A percentile compares a stretch with the other conserved stretches of the same genome.
Evolutionary conservation across 176 grass and related monocot species (phyloP).

Genomic region (Triticum monococcum): DNA sequence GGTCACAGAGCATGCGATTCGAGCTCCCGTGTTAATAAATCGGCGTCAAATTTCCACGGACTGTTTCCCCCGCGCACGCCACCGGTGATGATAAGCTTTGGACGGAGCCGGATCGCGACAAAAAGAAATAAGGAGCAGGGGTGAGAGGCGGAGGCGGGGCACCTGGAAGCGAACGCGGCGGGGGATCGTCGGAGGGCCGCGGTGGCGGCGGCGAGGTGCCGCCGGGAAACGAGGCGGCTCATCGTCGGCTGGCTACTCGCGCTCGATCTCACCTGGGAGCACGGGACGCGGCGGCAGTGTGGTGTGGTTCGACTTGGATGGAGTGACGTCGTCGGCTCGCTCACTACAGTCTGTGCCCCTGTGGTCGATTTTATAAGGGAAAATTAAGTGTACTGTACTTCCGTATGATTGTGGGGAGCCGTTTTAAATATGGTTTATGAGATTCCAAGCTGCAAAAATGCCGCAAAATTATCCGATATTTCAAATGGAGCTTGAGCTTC

Average conservation of each 20-base stretch:
- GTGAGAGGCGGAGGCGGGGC: neutral
- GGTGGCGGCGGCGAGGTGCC: constrained; percentile 27
- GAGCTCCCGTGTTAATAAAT: neutral
- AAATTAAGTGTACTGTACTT: neutral
- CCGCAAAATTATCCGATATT: too few relatives aligned
- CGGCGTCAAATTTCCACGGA: neutral
- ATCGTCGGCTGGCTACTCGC: constrained; percentile 15
- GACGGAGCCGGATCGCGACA: neutral
- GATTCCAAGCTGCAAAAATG: too few relatives aligned
- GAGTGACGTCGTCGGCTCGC: constrained; percentile 20
- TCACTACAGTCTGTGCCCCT: neutral
- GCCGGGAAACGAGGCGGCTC: constrained; percentile 43
- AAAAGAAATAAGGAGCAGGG: neutral
- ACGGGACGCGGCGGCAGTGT: neutral
- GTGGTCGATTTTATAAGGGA: neutral
- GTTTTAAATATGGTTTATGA: neutral
- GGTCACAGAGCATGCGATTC: neutral
- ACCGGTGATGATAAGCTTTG: neutral
- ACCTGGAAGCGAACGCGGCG: constrained; percentile 37
- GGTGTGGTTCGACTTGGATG: neutral
- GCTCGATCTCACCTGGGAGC: neutral
- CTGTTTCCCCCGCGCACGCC: neutral
- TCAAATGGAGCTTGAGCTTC: too few relatives aligned
- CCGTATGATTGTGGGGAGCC: neutral
- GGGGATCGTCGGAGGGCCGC: constrained; percentile 3